Conservation (phyloP, 1,139 yeast species). For the Pneumocystis murina region DNA sequence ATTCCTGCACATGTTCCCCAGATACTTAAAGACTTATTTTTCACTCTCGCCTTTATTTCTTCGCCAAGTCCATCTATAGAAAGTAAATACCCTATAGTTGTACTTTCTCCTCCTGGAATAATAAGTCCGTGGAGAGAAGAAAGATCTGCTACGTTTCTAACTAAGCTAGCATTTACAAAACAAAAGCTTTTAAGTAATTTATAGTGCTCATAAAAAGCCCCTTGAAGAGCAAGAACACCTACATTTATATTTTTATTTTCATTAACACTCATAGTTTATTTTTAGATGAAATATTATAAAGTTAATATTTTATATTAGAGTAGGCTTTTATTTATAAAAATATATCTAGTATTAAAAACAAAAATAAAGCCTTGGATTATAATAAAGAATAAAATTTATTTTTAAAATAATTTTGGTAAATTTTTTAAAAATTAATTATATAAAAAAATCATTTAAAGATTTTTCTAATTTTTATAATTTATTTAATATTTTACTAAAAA, state of each 20-base stretch:
- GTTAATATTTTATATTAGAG: too few relatives aligned
- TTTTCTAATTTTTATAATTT: too few relatives aligned
- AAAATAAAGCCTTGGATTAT: too few relatives aligned
- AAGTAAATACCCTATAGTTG: constrained; percentile 49
- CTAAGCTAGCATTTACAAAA: constrained; percentile 29
- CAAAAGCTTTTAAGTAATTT: constrained; percentile 29
- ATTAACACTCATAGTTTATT: too few relatives aligned
- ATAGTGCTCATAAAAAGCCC: constrained; percentile 66
- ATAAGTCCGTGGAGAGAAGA: constrained; percentile 43
- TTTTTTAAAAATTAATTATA: too few relatives aligned
- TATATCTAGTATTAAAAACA: too few relatives aligned
- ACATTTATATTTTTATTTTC: constrained; percentile 21
- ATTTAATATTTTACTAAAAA: too few relatives aligned
- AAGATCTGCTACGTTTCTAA: constrained; percentile 40
- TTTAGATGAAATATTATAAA: too few relatives aligned
- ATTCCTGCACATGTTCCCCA: constrained; percentile 90
- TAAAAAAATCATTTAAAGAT: too few relatives aligned
- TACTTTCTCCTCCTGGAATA: constrained; percentile 70
- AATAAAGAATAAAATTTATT: too few relatives aligned
- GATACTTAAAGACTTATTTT: constrained; percentile 33
- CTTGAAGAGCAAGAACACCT: constrained; percentile 70
- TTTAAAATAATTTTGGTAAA: too few relatives aligned
- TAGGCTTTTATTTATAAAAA: too few relatives aligned
- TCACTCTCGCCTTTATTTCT: constrained; percentile 41
- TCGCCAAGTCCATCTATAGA: constrained; percentile 48